Evolutionary conservation across 305 asterid species (phyloP), one percentile per base, ranked within the genome.

Genomic region (Rubia peregrina): DNA sequence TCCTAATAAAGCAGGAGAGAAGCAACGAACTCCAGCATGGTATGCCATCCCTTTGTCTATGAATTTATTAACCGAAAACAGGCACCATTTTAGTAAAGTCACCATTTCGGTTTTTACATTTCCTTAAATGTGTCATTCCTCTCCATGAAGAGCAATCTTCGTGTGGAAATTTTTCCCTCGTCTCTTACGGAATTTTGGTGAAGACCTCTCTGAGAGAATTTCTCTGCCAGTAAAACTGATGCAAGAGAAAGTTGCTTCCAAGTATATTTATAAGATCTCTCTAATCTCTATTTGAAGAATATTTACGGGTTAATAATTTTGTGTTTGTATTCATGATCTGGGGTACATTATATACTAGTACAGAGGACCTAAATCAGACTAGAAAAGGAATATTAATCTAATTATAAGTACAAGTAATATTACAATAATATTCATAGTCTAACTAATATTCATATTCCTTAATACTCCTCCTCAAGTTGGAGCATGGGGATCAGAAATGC

Each of bases 11-110:
- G 82, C 85, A 24, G 93, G 98, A 67, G 97, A 92, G 82, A 92
- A 92, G 84, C 96, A 87, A 75, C 85, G 98, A 80, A 92, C 98
- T 75, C 98, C 98, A 41, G 98, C 98, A 80, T 92, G 98, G 98
- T 92, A 88, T 41, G 76, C 77, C 40, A 72, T 73, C 62, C 33
- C 69, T 49, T 65, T 68, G 67, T 71, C 75, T 12, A 65, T 17
- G 61, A 14, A 19, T 51, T n/a, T 65, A 65, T 14, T 40, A 70
- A 16, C 8, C 41, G 2, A 21, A 6, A 40, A n/a, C 38, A 9
- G 17, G 53, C 24, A 5, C 46, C 43, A 68, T 68, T 16, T 41
- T 17, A 49, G 46, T 5, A 68, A 16, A 51, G 12, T 36, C 56
- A n/a, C 51, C 48, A 66, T 43, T 33, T 43, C 30, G 1, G 5